Percentiles rank a stretch among this genome's conserved stretches.
phyloP scores from a whole-genome alignment of 805 yeast genomes.

The Myxozyma nipponensis region DNA sequence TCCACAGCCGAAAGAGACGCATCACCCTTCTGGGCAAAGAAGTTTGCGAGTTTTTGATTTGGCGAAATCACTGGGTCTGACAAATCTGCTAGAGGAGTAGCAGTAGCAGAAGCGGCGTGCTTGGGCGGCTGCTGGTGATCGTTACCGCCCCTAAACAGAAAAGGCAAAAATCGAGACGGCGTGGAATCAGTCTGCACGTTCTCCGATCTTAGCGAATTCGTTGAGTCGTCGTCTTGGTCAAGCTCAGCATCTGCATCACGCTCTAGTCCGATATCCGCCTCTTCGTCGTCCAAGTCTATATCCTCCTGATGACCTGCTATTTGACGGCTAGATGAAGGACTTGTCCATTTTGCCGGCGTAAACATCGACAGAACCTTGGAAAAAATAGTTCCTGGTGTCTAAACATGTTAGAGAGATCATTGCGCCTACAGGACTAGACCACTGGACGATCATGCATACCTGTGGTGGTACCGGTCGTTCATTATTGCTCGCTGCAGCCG shows the following conservation, averaged over 20 bases:
- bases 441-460: no score
- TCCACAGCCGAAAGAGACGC: constrained; percentile 70
- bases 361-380: constrained; percentile 21
- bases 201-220: not conserved
- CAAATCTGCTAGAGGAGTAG: not conserved
- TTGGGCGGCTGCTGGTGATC: not conserved
- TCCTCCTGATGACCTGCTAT: not conserved
- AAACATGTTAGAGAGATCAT: no score
- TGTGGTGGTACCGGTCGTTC: no score
- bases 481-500: no score
- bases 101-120: not conserved
- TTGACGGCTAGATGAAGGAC: not conserved
- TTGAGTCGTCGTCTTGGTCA: not conserved
- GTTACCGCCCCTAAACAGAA: constrained; percentile 16
- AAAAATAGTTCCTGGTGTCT: constrained; percentile 23
- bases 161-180: constrained; percentile 10
- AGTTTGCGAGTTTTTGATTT: constrained; percentile 60
- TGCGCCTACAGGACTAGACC: no score
- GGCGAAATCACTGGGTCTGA: constrained; percentile 38
- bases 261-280: not conserved
- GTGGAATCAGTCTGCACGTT: not conserved
- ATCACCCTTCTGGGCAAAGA: constrained; percentile 72
- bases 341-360: constrained; percentile 18
- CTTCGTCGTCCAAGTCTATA: not conserved
- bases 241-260: not conserved